Evolutionary conservation across 2,329 filamentous ascomycete species (phyloP).

Genomic region (Alternaria sp.): DNA sequence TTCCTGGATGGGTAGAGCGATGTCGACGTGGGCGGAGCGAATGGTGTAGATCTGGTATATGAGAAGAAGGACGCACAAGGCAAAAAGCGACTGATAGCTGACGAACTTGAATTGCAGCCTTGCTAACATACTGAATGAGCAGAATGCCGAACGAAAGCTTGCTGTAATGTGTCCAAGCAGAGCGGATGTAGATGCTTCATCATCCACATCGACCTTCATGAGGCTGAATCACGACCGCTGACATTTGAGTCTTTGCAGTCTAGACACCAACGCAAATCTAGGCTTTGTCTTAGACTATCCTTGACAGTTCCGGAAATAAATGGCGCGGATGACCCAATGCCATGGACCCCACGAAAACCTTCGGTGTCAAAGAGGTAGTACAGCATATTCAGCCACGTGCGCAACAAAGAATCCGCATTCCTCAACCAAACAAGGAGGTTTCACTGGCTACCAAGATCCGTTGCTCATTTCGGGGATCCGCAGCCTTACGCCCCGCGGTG

Average conservation of each 20-base stretch:
- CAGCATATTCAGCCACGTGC: background rate
- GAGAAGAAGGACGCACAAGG: background rate
- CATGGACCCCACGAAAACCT: background rate
- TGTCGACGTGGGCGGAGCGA: background rate
- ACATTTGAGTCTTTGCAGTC: background rate
- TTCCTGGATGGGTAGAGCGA: background rate
- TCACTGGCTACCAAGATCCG: background rate
- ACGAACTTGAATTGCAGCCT: background rate
- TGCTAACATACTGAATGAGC: background rate
- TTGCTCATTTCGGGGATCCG: background rate
- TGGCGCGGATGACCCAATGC: background rate
- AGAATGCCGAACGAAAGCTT: background rate
- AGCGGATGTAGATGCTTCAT: background rate
- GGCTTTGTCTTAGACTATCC: background rate
- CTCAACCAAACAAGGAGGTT: background rate
- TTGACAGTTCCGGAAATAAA: background rate
- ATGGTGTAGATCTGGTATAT: constrained; percentile 2
- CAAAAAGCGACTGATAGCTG: background rate
- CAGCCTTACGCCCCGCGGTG: background rate
- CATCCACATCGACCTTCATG: background rate
- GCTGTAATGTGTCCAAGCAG: background rate
- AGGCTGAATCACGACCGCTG: background rate
- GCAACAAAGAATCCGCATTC: background rate
- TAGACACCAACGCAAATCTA: background rate
- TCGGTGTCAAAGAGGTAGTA: background rate